A percentile compares a stretch with the other conserved stretches of the same genome.
Conservation (phyloP, 73 alveolate genomes). For the Symbiodinium natans region DNA sequence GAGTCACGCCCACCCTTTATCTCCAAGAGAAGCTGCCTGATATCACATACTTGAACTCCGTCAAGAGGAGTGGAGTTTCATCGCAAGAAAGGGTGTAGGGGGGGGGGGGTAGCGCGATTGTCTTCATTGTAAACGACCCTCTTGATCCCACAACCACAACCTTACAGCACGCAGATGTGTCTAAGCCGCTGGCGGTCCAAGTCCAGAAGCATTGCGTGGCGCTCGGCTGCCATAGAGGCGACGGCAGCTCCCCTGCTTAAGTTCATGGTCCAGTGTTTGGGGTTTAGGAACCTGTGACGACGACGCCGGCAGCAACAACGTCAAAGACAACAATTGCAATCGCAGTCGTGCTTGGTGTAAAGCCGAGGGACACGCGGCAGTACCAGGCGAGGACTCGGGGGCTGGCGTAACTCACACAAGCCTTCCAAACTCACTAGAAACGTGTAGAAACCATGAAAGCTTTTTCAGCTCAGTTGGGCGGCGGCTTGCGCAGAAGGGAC, state of each 20-base stretch:
- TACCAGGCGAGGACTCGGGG: no score
- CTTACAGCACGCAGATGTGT: background rate
- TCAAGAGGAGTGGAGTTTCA: background rate
- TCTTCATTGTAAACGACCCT: background rate
- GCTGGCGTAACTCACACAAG: background rate
- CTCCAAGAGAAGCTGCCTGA: background rate
- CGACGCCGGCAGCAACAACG: no score
- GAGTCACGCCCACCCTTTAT: background rate
- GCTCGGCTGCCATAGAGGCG: background rate
- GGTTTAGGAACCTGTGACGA: background rate
- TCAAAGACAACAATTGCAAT: no score
- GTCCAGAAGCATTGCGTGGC: constrained; percentile 3
- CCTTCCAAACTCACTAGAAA: no score
- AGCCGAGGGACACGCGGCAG: background rate
- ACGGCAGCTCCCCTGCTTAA: background rate
- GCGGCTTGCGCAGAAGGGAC: no score
- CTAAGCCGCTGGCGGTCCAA: background rate
- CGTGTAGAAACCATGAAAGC: no score
- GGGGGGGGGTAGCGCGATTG: background rate
- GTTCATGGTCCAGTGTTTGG: background rate
- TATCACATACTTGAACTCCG: background rate
- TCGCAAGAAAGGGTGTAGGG: background rate
- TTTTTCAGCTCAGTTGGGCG: no score
- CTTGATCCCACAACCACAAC: background rate
- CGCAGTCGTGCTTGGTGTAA: no score